phyloP scores from a whole-genome alignment of 352 stramenopile genomes.

The Pythium myriotylum region DNA sequence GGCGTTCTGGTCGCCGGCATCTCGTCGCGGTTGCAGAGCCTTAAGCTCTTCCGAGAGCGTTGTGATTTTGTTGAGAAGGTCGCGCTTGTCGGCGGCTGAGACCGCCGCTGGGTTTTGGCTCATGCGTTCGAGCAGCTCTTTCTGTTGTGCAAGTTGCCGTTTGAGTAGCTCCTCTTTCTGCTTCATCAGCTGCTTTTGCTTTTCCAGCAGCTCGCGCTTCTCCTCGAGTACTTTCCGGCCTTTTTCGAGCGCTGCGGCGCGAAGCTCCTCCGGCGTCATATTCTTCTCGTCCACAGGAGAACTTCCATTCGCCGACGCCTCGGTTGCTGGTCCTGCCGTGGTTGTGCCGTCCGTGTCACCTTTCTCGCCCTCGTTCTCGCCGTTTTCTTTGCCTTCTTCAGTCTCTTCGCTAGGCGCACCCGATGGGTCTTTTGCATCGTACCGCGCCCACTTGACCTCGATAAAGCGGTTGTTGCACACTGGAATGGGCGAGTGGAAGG shows the following conservation, averaged over 20 bases:
- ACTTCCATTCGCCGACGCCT: slow-evolving; percentile 9
- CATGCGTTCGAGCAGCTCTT: slow-evolving; percentile 81
- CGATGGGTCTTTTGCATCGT: slow-evolving; percentile 70
- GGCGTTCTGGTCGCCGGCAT: slow-evolving; percentile 28
- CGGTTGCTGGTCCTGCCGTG: not conserved
- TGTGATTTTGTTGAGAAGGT: slow-evolving; percentile 86
- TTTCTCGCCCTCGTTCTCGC: not conserved
- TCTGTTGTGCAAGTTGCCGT: slow-evolving; percentile 80
- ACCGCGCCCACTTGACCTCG: slow-evolving; percentile 85
- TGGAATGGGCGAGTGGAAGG: slow-evolving; percentile 84
- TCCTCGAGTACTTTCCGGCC: slow-evolving; percentile 81
- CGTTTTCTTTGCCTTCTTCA: slow-evolving; percentile 30
- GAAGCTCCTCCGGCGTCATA: slow-evolving; percentile 78
- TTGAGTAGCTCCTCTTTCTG: slow-evolving; percentile 85
- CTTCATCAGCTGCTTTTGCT: slow-evolving; percentile 81
- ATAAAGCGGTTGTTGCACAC: slow-evolving; percentile 92
- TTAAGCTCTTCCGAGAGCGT: slow-evolving; percentile 71
- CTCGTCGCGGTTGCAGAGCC: slow-evolving; percentile 39
- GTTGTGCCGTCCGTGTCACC: not conserved
- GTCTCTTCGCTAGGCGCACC: slow-evolving; percentile 44
- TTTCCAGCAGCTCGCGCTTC: slow-evolving; percentile 86
- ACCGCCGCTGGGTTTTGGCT: slow-evolving; percentile 75
- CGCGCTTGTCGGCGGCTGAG: slow-evolving; percentile 69
- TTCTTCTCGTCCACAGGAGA: slow-evolving; percentile 40
- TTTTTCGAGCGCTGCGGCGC: slow-evolving; percentile 73